Percentiles rank a stretch among this genome's conserved stretches.
These are phyloP conservation scores for Coniochaeta sp. DNA, from an alignment of 2,329 filamentous ascomycete genomes.

Conservation along the genomic window DNA sequence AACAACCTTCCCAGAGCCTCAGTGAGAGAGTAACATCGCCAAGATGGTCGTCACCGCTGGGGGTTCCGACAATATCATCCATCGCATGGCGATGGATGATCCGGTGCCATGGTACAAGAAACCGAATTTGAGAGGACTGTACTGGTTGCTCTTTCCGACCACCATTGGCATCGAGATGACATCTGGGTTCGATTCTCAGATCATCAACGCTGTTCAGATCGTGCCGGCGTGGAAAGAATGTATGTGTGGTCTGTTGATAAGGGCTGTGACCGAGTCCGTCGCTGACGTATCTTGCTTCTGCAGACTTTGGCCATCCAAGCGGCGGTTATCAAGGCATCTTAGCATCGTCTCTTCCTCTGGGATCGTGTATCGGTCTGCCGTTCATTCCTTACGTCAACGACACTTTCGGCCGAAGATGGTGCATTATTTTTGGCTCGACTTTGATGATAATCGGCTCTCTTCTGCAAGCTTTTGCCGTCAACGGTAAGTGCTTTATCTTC, in stretches of 20 bases:
- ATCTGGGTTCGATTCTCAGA: slow-evolving; percentile 45
- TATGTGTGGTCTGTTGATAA: slow-evolving; percentile 12
- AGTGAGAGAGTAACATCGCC: not conserved
- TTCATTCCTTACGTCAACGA: slow-evolving; percentile 46
- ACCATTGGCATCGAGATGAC: slow-evolving; percentile 55
- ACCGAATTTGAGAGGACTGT: slow-evolving; percentile 44
- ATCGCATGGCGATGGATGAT: slow-evolving; percentile 32
- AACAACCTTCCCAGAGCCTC: not conserved
- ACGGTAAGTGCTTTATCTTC: slow-evolving; percentile 23
- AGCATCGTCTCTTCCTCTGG: slow-evolving; percentile 43
- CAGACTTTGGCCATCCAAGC: slow-evolving; percentile 22
- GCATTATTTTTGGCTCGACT: slow-evolving; percentile 42
- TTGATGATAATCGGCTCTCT: slow-evolving; percentile 45
- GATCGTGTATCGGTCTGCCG: slow-evolving; percentile 41
- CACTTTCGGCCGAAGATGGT: slow-evolving; percentile 39
- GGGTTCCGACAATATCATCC: slow-evolving; percentile 20
- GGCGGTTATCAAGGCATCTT: slow-evolving; percentile 35
- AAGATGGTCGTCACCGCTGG: not conserved
- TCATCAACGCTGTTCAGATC: slow-evolving; percentile 30
- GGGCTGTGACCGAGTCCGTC: not conserved
- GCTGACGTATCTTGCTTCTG: not conserved
- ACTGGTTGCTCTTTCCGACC: slow-evolving; percentile 48
- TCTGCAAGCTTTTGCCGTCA: slow-evolving; percentile 40
- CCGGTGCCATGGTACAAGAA: slow-evolving; percentile 47
- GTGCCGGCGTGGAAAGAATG: slow-evolving; percentile 26